These are phyloP conservation scores for Carex parvula DNA, from an alignment of 176 grass and related monocot genomes.

Conservation along the genomic window DNA sequence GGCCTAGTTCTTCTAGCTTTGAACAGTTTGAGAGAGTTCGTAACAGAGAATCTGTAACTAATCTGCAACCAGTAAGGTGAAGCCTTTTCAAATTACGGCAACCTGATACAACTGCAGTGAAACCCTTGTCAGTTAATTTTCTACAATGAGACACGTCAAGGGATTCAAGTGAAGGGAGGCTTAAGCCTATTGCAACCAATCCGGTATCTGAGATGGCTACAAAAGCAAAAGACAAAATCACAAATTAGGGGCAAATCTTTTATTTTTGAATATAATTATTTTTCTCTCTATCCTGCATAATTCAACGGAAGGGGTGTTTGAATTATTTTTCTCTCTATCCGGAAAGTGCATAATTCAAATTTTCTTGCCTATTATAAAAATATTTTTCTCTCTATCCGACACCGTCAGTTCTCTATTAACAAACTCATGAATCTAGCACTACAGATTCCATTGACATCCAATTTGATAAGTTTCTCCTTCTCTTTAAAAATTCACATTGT, in stretches of 20 bases:
- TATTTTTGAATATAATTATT: too few species aligned
- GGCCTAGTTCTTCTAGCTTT: slow-evolving; percentile 61
- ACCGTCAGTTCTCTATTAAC: too few species aligned
- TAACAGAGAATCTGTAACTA: slow-evolving; percentile 65
- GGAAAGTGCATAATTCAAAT: too few species aligned
- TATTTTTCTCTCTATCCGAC: too few species aligned
- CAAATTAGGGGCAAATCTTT: background rate
- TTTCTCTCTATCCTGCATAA: too few species aligned
- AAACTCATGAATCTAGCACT: too few species aligned
- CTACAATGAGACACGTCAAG: slow-evolving; percentile 77
- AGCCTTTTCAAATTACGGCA: slow-evolving; percentile 59
- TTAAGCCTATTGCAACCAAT: slow-evolving; percentile 46
- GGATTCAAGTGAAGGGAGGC: slow-evolving; percentile 49
- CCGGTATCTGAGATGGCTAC: slow-evolving; percentile 67
- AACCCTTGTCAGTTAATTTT: slow-evolving; percentile 78
- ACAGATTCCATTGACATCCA: too few species aligned
- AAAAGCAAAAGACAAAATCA: slow-evolving; percentile 5
- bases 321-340: too few species aligned
- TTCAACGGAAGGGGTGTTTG: too few species aligned
- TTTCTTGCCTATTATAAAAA: too few species aligned
- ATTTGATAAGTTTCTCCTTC: too few species aligned
- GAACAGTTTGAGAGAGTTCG: slow-evolving; percentile 53
- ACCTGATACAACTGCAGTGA: slow-evolving; percentile 41
- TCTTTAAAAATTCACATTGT: too few species aligned
- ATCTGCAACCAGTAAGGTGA: slow-evolving; percentile 48